Percentiles rank a stretch among this genome's conserved stretches.
These are phyloP conservation scores for Eutrema yunnanense DNA, from an alignment of 345 rosid species.

Conservation along the genomic window DNA sequence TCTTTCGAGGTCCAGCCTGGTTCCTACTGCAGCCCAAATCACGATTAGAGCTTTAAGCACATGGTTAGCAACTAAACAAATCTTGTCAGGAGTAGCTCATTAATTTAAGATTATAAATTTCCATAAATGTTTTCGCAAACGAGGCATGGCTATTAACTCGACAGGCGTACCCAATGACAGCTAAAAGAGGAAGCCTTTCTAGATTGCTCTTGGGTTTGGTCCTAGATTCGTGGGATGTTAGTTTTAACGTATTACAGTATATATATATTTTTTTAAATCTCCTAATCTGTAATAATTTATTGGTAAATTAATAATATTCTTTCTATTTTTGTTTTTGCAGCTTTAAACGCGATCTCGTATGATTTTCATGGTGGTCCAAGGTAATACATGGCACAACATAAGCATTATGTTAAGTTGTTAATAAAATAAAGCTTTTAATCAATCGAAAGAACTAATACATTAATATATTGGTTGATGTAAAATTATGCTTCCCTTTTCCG, in stretches of 20 bases:
- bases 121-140: conserved; percentile 19
- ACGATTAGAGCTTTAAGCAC: conserved; percentile 45
- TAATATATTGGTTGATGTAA: not conserved
- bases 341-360: conserved; percentile 25
- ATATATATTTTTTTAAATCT: not conserved
- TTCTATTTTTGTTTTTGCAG: conserved; percentile 13
- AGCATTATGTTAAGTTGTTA: not conserved
- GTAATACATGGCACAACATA: conserved; percentile 29
- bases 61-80: conserved; percentile 35
- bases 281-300: not conserved
- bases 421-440: not conserved
- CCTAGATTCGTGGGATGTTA: conserved; percentile 44
- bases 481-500: not conserved
- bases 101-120: not conserved
- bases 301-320: not conserved
- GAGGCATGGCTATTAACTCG: conserved; percentile 22
- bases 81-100: conserved; percentile 12
- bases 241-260: not conserved
- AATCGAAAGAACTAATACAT: not conserved
- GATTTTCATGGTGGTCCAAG: conserved; percentile 33
- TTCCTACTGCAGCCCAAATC: conserved; percentile 3
- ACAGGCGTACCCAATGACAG: conserved; percentile 34
- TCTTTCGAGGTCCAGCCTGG: conserved; percentile 36
- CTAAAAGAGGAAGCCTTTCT: conserved; percentile 21
- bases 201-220: conserved; percentile 30